Evolutionary conservation across 495 filamentous ascomycete genomes (phyloP), one percentile per base, ranked within the genome.

Genomic region (Talaromyces borbonicus): DNA sequence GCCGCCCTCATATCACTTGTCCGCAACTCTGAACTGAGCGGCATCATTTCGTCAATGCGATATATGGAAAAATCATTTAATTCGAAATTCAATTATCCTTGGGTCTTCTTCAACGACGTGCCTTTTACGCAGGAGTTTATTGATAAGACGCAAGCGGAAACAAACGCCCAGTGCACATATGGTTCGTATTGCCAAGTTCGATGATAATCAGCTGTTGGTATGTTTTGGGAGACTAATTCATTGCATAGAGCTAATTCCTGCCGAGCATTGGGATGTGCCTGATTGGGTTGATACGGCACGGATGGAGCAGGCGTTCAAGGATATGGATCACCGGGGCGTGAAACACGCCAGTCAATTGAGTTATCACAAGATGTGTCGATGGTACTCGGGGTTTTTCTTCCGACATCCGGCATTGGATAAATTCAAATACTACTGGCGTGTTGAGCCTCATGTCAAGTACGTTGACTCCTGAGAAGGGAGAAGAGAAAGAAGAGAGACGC

Each of bases 291-390:
- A 90, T 68, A 68, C 78, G 56, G 80, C 93, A 43, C 67, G 96
- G n/a, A 94, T 85, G 72, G 53, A 74, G 23, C 89, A 95, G 64
- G 93, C 87, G 16, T 81, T 82, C 47, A 74, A 85, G 55, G 75
- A 94, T 16, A 77, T 99, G 51, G 69, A 81, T 52, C 85, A 90
- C 58, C 73, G 93, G 52, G 72, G 83, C 2, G 83, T 97, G 39
- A 90, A 96, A 61, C 97, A 97, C 62, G 84, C 84, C 41, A 70
- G 77, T 46, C 84, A 83, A 69, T 58, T 88, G 43, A 94, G 86
- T 48, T 99, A 99, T 68, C 92, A 97, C 60, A 85, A 97, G 65
- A 99, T 99, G 92, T 99, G 92, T 61, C 83, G 92, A 37, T 99
- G 90, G 92, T 97, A 97, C 73, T 90, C 83, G 55, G 92, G 92